A percentile compares a stretch with the other conserved stretches of the same genome.
phyloP scores from a whole-genome alignment of 495 filamentous ascomycete species.

The Bombardia bombarda region DNA sequence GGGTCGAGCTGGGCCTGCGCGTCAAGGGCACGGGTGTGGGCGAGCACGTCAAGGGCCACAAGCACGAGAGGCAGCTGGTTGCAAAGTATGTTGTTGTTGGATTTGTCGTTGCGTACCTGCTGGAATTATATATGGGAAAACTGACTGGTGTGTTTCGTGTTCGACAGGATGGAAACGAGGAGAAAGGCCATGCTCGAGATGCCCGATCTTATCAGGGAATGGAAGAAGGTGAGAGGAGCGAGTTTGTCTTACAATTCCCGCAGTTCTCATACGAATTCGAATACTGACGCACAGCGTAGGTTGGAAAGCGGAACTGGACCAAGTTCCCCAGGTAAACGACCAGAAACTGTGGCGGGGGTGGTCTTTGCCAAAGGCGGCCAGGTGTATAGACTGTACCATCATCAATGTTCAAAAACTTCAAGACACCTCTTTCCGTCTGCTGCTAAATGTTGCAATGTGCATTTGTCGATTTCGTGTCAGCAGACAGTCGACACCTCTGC shows the following conservation, averaged over 20 bases:
- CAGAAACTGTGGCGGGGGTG: not conserved
- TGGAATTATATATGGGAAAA: too few species aligned
- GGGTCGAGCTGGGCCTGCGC: constrained; percentile 63
- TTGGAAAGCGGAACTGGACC: constrained; percentile 82
- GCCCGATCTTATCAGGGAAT: constrained; percentile 80
- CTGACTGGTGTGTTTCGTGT: too few species aligned
- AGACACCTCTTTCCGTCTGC: too few species aligned
- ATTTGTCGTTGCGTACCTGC: too few species aligned
- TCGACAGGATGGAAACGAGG: constrained; percentile 72
- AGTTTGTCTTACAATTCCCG: not conserved
- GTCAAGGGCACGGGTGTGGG: constrained; percentile 89
- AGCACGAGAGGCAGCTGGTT: constrained; percentile 82
- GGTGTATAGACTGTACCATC: constrained; percentile 3
- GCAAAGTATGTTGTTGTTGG: constrained; percentile 46
- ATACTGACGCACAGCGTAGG: constrained; percentile 38
- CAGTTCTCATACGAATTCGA: not conserved
- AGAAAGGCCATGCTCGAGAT: constrained; percentile 89
- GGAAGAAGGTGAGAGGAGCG: constrained; percentile 97
- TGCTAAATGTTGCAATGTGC: too few species aligned
- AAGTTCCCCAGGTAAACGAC: constrained; percentile 66
- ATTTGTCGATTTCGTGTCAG: too few species aligned
- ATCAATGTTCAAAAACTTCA: constrained; percentile 19
- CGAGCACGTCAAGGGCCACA: constrained; percentile 90
- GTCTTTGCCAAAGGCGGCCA: not conserved
- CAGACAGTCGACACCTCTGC: too few species aligned